Conservation (phyloP, 179 eudicot species). For the Dionaea muscipula region DNA sequence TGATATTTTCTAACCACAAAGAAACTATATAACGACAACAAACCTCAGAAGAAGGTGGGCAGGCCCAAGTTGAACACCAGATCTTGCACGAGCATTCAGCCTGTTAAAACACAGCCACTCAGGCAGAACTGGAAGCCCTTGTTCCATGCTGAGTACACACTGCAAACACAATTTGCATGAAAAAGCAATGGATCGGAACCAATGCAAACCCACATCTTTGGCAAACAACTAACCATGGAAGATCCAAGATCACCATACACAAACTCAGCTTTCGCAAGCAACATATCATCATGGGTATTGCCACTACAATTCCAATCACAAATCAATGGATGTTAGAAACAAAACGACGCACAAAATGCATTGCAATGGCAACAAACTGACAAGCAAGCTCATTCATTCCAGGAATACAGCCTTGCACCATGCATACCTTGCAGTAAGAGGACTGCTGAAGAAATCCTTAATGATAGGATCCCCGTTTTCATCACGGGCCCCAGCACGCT, state of each 20-base stretch:
- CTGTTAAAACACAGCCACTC: constrained; percentile 84
- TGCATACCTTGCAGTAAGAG: constrained; percentile 80
- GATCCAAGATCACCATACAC: constrained; percentile 51
- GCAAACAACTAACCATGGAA: constrained; percentile 58
- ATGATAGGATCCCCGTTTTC: constrained; percentile 79
- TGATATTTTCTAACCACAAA: too few relatives aligned
- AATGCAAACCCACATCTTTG: neutral
- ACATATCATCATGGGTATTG: constrained; percentile 68
- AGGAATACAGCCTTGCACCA: neutral
- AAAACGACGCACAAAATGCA: too few relatives aligned
- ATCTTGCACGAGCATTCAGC: constrained; percentile 82
- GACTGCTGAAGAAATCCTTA: constrained; percentile 72
- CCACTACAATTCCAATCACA: constrained; percentile 44
- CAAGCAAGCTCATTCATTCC: too few relatives aligned
- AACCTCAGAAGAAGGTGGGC: constrained; percentile 63
- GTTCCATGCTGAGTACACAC: constrained; percentile 91
- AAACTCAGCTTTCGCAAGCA: constrained; percentile 58
- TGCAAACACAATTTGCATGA: constrained; percentile 23
- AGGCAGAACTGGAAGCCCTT: constrained; percentile 82
- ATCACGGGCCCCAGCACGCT: constrained; percentile 96
- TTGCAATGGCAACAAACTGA: too few relatives aligned
- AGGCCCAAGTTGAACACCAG: constrained; percentile 71
- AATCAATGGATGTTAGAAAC: neutral
- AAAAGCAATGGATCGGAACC: constrained; percentile 1
- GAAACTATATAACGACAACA: neutral